Percentiles rank a stretch among this genome's conserved stretches.
Evolutionary conservation across 1,284 basidiomycete genomes (phyloP).

Genomic region (Marasmius fiardii): DNA sequence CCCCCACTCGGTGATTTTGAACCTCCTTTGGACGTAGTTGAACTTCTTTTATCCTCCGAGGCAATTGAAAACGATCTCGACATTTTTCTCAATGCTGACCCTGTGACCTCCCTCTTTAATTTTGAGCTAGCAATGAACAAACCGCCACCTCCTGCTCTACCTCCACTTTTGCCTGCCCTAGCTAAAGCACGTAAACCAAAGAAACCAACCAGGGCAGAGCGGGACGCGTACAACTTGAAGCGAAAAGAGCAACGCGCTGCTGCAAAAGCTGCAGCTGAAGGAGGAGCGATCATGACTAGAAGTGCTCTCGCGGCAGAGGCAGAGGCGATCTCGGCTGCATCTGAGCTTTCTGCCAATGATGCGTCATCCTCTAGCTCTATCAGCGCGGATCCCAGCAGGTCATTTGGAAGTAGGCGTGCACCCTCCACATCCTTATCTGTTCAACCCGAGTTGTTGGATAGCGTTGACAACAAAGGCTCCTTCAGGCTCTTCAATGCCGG

Average conservation of each 20-base stretch:
- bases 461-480: slow-evolving; percentile 69
- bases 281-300: slow-evolving; percentile 11
- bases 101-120: slow-evolving; percentile 65
- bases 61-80: slow-evolving; percentile 48
- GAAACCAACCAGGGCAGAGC: slow-evolving; percentile 11
- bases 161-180: slow-evolving; percentile 26
- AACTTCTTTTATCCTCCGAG: slow-evolving; percentile 50
- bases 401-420: slow-evolving; percentile 20
- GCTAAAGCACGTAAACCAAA: slow-evolving; percentile 24
- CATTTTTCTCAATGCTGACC: slow-evolving; percentile 52
- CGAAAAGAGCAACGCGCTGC: slow-evolving; percentile 12
- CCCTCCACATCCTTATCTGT: slow-evolving; percentile 23
- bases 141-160: slow-evolving; percentile 38
- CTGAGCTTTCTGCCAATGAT: neutral
- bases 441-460: slow-evolving; percentile 49
- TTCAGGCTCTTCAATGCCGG: slow-evolving; percentile 86
- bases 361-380: neutral
- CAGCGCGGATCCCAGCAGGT: neutral
- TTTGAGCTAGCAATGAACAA: slow-evolving; percentile 59
- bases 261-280: slow-evolving; percentile 17
- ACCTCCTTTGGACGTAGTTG: slow-evolving; percentile 52
- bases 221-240: slow-evolving; percentile 33
- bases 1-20: slow-evolving; percentile 65
- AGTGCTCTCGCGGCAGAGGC: slow-evolving; percentile 13
- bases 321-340: slow-evolving; percentile 5